Evolutionary conservation across 2,329 filamentous ascomycete genomes (phyloP), one percentile per base, ranked within the genome.

Genomic region (Exophiala mesophila): DNA sequence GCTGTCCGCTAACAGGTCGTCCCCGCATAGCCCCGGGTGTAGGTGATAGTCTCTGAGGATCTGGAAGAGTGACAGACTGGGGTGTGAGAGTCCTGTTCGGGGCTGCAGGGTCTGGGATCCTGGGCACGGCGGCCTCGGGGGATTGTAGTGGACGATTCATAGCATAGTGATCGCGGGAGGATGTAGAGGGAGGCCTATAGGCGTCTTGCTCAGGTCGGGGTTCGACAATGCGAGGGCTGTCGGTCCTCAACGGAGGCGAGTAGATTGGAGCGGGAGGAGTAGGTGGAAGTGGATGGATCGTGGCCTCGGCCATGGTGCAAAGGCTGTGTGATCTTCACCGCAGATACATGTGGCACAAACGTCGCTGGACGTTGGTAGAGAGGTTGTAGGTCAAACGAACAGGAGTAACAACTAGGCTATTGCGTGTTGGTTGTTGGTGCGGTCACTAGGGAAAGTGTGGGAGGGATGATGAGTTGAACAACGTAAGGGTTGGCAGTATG

Each of bases 211-310:
- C 48, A 45, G 42, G 35, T 36, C 32, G 17, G 12, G 48, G 48
- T 31, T 48, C 48, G 4, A 51, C 38, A 12, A 52, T 50, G 19
- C 34, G 43, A n/a, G 46, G 49, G 26, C 46, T 49, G 18, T 47
- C 39, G 28, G 39, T 39, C 38, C 47, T 62, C 57, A 41, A 64
- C 62, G 36, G 64, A 61, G 49, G 60, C 57, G 48, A 67, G 51
- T 69, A 68, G 47, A 65, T 65, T 19, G 65, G 63, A n/a, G 66
- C 61, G 47, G 66, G 66, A 55, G 66, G 63, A 26, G 66, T 62
- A 26, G 63, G 54, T 36, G 63, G 57, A 16, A 53, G 46, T 13
- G 47, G 47, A 26, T 45, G 46, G 23, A 36, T 39, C 7, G 42
- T 32, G n/a, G 41, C 30, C 38, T 54, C 30, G 30, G 49, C 47